Base-by-base conservation (phyloP, 2,329 filamentous ascomycete genomes). In the Cytospora piceae region DNA sequence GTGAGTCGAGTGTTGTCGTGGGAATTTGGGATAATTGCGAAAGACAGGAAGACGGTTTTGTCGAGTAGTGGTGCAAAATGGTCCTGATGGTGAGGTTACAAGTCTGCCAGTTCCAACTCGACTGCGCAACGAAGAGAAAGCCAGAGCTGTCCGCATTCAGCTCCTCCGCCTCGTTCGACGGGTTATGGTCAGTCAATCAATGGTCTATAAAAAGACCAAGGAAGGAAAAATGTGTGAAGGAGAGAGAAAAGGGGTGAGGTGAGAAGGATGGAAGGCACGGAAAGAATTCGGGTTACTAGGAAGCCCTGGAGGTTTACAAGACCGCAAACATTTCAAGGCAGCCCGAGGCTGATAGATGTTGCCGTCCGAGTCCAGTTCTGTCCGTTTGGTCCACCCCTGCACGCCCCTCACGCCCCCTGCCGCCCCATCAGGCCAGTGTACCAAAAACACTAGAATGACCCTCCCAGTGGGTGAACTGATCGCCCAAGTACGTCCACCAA, bases 61-160 rank as follows among this genome's bases (percentile, higher is more conserved):
- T 57, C 59, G 52, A 58, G 58, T 31, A 42, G 31, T 17, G 53
- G 39, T 39, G 65, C 59, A 55, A 34, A 39, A 37, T 49, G 60
- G 20, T 34, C 12, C 46, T 31, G 60, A 54, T 42, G 32, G n/a
- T 49, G 57, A 12, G 22, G 37, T 15, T 46, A n/a, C 58, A 32
- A 65, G 58, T 49, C 37, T 64, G 58, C 37, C 32, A 57, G 54
- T 61, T 60, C 66, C 56, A 46, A 56, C 56, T 65, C 63, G 58
- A 53, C 58, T 66, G 66, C 66, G 59, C 56, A 68, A 65, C 60
- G 59, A 68, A 59, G 63, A 66, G 55, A 55, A 66, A 34, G 63
- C 59, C 55, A 60, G 54, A 56, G 54, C 66, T 34, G 51, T 67
- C 64, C 58, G 66, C 66, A 68, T 68, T 56, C 64, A 68, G 63